These are phyloP conservation scores for Naganishia albida DNA, from an alignment of 1,284 basidiomycete species.

Conservation along the genomic window DNA sequence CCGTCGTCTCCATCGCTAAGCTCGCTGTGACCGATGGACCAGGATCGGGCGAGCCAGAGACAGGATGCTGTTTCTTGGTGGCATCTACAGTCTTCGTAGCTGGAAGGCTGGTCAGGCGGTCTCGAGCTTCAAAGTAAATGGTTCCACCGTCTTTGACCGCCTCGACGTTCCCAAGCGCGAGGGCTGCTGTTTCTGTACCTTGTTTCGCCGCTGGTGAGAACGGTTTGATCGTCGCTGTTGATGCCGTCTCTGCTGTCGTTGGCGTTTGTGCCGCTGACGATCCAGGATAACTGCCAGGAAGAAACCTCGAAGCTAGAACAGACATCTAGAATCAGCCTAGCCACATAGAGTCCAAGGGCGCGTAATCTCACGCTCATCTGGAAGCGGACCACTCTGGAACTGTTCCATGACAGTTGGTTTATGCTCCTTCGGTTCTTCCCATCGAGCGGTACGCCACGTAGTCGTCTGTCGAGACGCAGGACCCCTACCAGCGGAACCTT, in stretches of 20 bases:
- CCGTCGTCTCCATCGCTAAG: neutral
- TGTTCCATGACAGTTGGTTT: constrained; percentile 37
- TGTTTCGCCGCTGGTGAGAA: neutral
- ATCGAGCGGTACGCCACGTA: constrained; percentile 51
- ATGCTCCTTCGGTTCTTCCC: constrained; percentile 41
- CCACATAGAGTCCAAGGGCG: neutral
- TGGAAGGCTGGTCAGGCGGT: constrained; percentile 56
- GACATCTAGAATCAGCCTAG: neutral
- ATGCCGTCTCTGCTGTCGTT: constrained; percentile 4
- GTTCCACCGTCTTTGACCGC: constrained; percentile 59
- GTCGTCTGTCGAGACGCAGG: constrained; percentile 30
- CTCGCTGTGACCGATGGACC: neutral
- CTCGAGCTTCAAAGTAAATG: constrained; percentile 46
- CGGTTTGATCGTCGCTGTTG: constrained; percentile 12
- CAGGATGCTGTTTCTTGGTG: neutral
- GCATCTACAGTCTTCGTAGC: neutral
- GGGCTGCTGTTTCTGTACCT: no score
- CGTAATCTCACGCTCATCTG: neutral
- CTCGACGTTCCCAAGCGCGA: no score
- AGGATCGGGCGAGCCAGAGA: neutral
- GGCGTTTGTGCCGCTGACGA: no score
- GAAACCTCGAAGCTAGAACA: constrained; percentile 6
- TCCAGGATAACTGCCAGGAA: constrained; percentile 17
- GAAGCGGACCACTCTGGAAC: constrained; percentile 33
- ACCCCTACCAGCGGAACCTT: constrained; percentile 35